A percentile compares a stretch with the other conserved stretches of the same genome.
These are phyloP conservation scores for Aspergillus hortae DNA, from an alignment of 2,329 filamentous ascomycete species.

Conservation along the genomic window DNA sequence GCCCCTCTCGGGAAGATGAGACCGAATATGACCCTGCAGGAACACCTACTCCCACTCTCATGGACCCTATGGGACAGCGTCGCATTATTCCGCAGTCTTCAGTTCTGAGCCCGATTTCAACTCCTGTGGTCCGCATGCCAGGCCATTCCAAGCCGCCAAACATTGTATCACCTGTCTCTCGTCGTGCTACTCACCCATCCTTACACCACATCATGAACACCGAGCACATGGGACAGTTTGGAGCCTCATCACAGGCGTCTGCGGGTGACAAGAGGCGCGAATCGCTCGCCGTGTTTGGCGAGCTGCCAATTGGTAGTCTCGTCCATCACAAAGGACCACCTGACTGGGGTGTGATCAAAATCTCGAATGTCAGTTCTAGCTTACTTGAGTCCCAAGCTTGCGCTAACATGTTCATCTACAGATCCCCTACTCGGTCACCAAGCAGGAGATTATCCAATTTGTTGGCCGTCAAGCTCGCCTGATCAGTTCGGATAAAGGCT, in stretches of 20 bases:
- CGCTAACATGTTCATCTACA: slow-evolving; percentile 10
- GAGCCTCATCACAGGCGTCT: background rate
- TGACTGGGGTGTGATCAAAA: slow-evolving; percentile 31
- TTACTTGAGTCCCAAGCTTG: background rate
- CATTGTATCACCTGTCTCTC: background rate
- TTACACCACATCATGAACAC: slow-evolving; percentile 1
- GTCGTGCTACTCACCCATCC: background rate
- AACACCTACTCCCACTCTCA: slow-evolving; percentile 1
- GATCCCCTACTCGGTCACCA: slow-evolving; percentile 52
- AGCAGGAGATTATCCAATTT: slow-evolving; percentile 47
- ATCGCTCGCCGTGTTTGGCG: slow-evolving; percentile 13
- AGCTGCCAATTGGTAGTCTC: slow-evolving; percentile 28
- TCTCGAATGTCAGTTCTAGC: slow-evolving; percentile 32
- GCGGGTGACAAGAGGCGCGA: slow-evolving; percentile 8
- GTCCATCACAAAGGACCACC: slow-evolving; percentile 17
- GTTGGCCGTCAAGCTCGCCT: slow-evolving; percentile 43
- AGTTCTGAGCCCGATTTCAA: background rate
- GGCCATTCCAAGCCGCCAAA: background rate
- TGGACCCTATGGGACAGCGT: background rate
- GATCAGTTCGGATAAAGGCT: slow-evolving; percentile 36
- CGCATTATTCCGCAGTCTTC: background rate
- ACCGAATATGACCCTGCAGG: background rate
- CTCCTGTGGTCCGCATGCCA: background rate
- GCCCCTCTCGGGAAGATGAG: background rate
- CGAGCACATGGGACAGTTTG: slow-evolving; percentile 1